phyloP scores from a whole-genome alignment of 208 protist species.

The Strigomonas culicis region DNA sequence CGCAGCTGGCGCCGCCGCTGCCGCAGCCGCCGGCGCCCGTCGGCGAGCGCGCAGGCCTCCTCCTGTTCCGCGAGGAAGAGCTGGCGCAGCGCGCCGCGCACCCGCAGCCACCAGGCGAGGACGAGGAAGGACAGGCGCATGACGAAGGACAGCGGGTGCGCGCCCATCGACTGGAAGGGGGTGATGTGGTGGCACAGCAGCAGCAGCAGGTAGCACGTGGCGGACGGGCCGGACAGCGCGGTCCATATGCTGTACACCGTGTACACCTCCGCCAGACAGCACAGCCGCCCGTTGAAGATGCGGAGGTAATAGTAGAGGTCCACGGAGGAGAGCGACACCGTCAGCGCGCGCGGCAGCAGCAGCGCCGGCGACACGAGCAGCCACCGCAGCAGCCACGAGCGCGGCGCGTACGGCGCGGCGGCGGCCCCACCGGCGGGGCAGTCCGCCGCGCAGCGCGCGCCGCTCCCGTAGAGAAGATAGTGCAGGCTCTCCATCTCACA shows the following conservation, averaged over 20 bases:
- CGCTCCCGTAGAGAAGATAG: conserved; percentile 89
- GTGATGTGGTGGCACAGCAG: conserved; percentile 68
- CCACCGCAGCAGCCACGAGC: conserved; percentile 89
- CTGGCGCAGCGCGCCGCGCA: conserved; percentile 4
- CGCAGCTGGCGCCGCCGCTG: not conserved
- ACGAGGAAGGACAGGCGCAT: conserved; percentile 81
- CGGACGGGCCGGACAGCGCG: conserved; percentile 34
- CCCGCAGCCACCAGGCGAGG: conserved; percentile 61
- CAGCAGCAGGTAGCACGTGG: conserved; percentile 43
- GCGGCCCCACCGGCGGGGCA: conserved; percentile 14
- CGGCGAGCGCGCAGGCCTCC: not conserved
- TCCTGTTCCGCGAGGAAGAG: not conserved
- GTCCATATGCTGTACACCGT: conserved; percentile 55
- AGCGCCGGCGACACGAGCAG: conserved; percentile 65
- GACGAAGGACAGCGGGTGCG: conserved; percentile 84
- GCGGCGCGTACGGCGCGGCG: conserved; percentile 69
- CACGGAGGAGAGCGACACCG: conserved; percentile 26
- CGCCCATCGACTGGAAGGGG: conserved; percentile 55
- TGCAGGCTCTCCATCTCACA: conserved; percentile 94
- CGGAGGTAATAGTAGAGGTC: conserved; percentile 70
- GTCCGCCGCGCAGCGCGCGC: conserved; percentile 97
- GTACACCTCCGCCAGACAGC: conserved; percentile 43
- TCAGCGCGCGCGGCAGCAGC: conserved; percentile 17
- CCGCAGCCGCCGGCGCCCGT: not conserved
- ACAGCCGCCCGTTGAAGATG: conserved; percentile 47